Evolutionary conservation across 129 eudicot genomes (phyloP).

Genomic region (Pseudognaphalium luteoalbum): DNA sequence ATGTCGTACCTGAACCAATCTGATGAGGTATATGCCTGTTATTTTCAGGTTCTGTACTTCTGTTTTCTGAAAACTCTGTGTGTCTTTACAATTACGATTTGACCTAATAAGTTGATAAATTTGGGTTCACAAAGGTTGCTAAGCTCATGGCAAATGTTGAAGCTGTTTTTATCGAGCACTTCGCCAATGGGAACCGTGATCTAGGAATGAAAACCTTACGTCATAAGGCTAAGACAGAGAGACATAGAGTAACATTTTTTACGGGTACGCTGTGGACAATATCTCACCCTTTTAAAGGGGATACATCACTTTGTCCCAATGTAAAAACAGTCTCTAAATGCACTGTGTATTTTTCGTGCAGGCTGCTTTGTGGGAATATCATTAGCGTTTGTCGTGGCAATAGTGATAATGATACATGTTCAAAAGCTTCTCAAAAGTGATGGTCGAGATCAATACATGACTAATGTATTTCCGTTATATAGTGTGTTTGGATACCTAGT

Average conservation of each 20-base stretch:
- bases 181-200: conserved; percentile 49
- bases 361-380: conserved; percentile 68
- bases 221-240: conserved; percentile 44
- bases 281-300: not conserved
- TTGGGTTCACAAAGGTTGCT: conserved; percentile 31
- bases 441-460: conserved; percentile 54
- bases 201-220: conserved; percentile 47
- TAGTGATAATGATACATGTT: conserved; percentile 39
- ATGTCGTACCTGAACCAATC: conserved; percentile 53
- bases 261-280: conserved; percentile 31
- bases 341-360: conserved; percentile 11
- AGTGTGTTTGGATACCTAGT: conserved; percentile 57
- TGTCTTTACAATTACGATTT: too few species aligned
- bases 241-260: conserved; percentile 50
- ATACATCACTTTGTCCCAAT: not conserved
- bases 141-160: conserved; percentile 56
- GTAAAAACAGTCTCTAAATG: not conserved
- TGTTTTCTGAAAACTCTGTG: not conserved
- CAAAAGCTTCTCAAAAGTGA: conserved; percentile 46
- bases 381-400: conserved; percentile 53
- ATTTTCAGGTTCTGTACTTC: not conserved
- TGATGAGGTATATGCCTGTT: conserved; percentile 44
- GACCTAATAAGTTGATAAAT: not conserved
- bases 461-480: conserved; percentile 65
- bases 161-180: conserved; percentile 51